These are phyloP conservation scores for Chaetomiaceae sp. DNA, from an alignment of 2,329 filamentous ascomycete genomes.

Conservation along the genomic window DNA sequence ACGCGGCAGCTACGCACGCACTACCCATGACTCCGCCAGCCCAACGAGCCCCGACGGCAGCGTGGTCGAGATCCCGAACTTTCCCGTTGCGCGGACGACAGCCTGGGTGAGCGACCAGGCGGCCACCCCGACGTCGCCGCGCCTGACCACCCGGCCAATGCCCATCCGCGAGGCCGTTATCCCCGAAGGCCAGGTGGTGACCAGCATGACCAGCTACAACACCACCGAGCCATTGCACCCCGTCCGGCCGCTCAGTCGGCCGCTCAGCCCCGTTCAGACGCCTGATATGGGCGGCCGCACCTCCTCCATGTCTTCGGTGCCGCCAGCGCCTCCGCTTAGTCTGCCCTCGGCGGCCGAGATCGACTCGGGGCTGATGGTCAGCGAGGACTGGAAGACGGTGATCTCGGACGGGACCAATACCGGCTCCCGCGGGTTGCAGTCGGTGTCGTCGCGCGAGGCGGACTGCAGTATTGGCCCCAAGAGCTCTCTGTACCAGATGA, in stretches of 20 bases:
- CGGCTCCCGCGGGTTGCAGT: neutral
- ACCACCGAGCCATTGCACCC: neutral
- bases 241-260: neutral
- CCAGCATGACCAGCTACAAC: neutral
- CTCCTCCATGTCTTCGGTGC: neutral
- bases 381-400: slow-evolving; percentile 1
- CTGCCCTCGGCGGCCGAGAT: neutral
- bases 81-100: neutral
- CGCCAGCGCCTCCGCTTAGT: neutral
- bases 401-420: slow-evolving; percentile 4
- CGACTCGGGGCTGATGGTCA: neutral
- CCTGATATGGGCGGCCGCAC: neutral
- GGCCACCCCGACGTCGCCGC: neutral
- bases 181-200: neutral
- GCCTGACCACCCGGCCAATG: neutral
- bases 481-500: slow-evolving; percentile 48
- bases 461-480: slow-evolving; percentile 39
- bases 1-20: neutral
- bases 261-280: neutral
- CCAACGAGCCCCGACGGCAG: neutral
- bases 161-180: neutral
- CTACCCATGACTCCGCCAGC: neutral
- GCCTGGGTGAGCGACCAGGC: neutral
- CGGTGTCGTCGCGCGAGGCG: slow-evolving; percentile 19
- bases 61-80: neutral